Evolutionary conservation across 2,329 filamentous ascomycete species (phyloP).

Genomic region (Claviceps monticola): DNA sequence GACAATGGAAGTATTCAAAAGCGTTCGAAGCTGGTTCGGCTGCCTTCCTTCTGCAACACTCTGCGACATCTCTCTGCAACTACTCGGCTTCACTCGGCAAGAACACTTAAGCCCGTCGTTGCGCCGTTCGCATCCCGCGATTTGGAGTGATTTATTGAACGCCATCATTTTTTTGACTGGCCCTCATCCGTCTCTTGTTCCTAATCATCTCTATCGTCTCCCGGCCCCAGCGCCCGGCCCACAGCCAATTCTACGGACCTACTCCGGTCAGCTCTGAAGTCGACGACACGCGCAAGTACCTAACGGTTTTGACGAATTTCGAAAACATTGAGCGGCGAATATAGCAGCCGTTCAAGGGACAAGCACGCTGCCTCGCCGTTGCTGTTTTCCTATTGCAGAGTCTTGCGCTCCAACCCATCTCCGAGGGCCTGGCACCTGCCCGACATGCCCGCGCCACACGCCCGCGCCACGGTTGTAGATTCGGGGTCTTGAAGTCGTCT

Average conservation of each 20-base stretch:
- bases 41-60: neutral
- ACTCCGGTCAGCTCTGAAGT: neutral
- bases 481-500: neutral
- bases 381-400: neutral
- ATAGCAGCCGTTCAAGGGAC: neutral
- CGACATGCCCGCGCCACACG: slow-evolving; percentile 4
- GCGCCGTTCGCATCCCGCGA: neutral
- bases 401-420: neutral
- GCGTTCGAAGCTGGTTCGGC: too few species aligned
- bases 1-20: too few species aligned
- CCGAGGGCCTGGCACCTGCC: slow-evolving; percentile 2
- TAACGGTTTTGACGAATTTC: too few species aligned
- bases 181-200: neutral
- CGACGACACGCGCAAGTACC: too few species aligned
- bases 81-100: neutral
- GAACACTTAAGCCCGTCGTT: neutral
- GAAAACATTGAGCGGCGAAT: too few species aligned
- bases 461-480: slow-evolving; percentile 1
- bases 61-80: neutral
- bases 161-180: neutral
- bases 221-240: neutral
- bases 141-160: neutral
- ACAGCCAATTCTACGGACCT: neutral
- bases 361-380: neutral
- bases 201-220: neutral